Evolutionary conservation across 495 filamentous ascomycete species (phyloP).

Genomic region (Penicillium flavigenum): DNA sequence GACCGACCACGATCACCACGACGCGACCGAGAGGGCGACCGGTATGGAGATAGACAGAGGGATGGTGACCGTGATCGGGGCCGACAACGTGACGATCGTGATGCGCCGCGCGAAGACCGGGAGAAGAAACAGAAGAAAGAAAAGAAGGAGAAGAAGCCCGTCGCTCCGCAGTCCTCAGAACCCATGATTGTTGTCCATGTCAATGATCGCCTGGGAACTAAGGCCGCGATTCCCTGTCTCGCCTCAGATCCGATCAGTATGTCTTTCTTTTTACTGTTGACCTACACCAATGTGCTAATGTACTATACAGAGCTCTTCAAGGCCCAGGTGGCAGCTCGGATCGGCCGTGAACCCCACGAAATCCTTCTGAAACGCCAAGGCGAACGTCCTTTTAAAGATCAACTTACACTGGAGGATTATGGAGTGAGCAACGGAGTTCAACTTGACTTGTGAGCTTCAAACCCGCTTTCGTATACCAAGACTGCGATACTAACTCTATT

Average conservation of each 20-base stretch:
- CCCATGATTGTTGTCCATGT: conserved; percentile 91
- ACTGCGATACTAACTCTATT: conserved; percentile 26
- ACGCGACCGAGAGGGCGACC: conserved; percentile 29
- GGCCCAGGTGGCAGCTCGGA: conserved; percentile 79
- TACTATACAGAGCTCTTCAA: conserved; percentile 67
- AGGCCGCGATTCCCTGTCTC: conserved; percentile 83
- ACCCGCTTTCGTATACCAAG: not conserved
- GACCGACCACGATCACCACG: conserved; percentile 40
- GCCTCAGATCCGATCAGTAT: conserved; percentile 71
- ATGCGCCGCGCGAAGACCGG: conserved; percentile 29
- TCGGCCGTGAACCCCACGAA: conserved; percentile 84
- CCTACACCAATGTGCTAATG: conserved; percentile 17
- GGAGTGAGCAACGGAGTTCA: conserved; percentile 86
- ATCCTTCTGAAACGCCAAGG: conserved; percentile 90
- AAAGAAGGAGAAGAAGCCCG: conserved; percentile 42
- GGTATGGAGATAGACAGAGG: conserved; percentile 25
- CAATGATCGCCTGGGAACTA: conserved; percentile 89
- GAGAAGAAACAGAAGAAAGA: conserved; percentile 34
- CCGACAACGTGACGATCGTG: conserved; percentile 26
- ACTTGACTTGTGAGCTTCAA: conserved; percentile 65
- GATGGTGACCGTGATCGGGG: conserved; percentile 29
- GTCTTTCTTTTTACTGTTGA: conserved; percentile 15
- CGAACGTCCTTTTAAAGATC: conserved; percentile 87
- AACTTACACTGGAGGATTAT: conserved; percentile 83
- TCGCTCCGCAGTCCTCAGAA: conserved; percentile 47